phyloP scores from a whole-genome alignment of 371 early-diverging fungal genomes.

The Mortierella sp. region DNA sequence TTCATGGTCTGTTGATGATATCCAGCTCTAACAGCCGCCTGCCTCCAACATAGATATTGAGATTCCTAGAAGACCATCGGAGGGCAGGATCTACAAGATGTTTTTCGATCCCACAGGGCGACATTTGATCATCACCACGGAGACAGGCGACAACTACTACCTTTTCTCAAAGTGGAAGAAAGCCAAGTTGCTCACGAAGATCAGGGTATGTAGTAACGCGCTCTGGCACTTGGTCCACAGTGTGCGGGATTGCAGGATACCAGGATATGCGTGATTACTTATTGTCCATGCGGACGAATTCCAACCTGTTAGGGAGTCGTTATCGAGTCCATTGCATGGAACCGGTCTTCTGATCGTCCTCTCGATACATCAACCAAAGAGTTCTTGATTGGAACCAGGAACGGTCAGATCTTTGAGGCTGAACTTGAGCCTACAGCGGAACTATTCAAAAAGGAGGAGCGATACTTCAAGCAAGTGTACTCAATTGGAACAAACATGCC shows the following conservation, averaged over 20 bases:
- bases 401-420: constrained; percentile 88
- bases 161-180: constrained; percentile 81
- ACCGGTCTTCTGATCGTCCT: constrained; percentile 63
- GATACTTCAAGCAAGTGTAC: constrained; percentile 77
- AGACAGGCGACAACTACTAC: constrained; percentile 90
- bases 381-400: constrained; percentile 84
- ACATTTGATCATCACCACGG: constrained; percentile 86
- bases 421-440: constrained; percentile 87
- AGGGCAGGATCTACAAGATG: constrained; percentile 71
- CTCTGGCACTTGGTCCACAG: background rate
- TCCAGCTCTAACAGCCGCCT: background rate
- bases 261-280: background rate
- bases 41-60: constrained; percentile 73
- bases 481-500: constrained; percentile 73
- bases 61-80: constrained; percentile 70
- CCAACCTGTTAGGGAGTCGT: constrained; percentile 67
- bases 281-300: background rate
- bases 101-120: constrained; percentile 91
- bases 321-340: constrained; percentile 92
- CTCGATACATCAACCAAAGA: constrained; percentile 75
- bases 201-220: constrained; percentile 60
- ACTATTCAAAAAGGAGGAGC: constrained; percentile 84
- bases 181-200: constrained; percentile 71
- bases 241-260: background rate
- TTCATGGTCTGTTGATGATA: no score